Conservation (phyloP, 2,329 filamentous ascomycete genomes). For the Tolypocladium ovalisporum region DNA sequence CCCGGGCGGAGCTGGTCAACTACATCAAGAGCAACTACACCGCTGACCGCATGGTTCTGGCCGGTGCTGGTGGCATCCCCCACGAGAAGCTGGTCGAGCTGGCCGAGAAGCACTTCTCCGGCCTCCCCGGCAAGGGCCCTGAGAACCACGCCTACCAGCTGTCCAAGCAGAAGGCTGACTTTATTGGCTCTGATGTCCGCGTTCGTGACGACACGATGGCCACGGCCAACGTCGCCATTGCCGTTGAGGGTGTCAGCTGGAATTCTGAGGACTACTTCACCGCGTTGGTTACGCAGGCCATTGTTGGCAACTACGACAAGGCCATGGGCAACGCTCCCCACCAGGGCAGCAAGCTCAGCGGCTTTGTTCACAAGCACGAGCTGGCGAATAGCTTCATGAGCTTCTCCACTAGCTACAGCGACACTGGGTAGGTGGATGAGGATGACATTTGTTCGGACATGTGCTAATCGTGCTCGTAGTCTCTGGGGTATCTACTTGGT, state of each 20-base stretch:
- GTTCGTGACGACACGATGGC: conserved; percentile 93
- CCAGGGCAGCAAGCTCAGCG: conserved; percentile 96
- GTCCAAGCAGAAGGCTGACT: conserved; percentile 84
- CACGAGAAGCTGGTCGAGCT: conserved; percentile 91
- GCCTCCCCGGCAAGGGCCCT: conserved; percentile 64
- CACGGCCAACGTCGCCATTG: conserved; percentile 95
- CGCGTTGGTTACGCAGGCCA: conserved; percentile 91
- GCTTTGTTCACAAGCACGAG: conserved; percentile 85
- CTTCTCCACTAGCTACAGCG: conserved; percentile 98
- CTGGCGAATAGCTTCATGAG: conserved; percentile 99
- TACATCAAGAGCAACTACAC: conserved; percentile 99
- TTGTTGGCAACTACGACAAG: conserved; percentile 99
- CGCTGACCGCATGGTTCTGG: conserved; percentile 97
- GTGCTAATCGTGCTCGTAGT: conserved; percentile 37
- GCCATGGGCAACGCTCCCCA: conserved; percentile 95
- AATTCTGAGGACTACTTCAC: conserved; percentile 99
- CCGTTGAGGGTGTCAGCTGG: conserved; percentile 99
- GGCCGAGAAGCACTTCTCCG: conserved; percentile 89
- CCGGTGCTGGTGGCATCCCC: conserved; percentile 86
- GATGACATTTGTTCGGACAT: not conserved
- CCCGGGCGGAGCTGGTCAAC: conserved; percentile 76
- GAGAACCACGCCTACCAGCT: conserved; percentile 64
- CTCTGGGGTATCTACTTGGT: conserved; percentile 99
- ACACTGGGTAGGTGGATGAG: conserved; percentile 67
- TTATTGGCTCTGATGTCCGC: conserved; percentile 91